phyloP scores from a whole-genome alignment of 148 eudicot genomes.

The Amaranthus palmeri region DNA sequence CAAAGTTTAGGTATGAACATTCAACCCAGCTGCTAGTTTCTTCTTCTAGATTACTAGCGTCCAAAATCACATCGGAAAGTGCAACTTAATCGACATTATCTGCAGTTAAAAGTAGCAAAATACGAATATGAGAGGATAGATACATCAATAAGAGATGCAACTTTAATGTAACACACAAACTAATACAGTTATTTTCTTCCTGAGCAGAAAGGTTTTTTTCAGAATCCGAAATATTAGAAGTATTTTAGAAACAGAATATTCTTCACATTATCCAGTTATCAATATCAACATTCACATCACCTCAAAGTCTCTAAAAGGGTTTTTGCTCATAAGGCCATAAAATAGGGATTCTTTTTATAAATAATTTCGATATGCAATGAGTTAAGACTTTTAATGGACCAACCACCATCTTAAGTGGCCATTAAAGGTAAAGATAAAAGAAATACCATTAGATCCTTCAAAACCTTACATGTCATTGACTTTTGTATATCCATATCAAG shows the following conservation, averaged over 20 bases:
- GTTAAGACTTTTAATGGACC: background rate
- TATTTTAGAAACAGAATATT: too few species aligned
- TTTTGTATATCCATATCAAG: conserved; percentile 7
- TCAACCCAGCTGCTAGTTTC: background rate
- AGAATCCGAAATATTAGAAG: background rate
- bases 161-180: background rate
- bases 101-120: conserved; percentile 1
- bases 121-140: background rate
- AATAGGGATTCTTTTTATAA: background rate
- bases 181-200: background rate
- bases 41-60: background rate
- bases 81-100: background rate
- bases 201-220: background rate
- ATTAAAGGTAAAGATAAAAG: background rate
- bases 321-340: background rate
- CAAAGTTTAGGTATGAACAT: background rate
- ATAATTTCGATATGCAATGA: background rate
- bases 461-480: background rate
- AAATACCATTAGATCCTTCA: conserved; percentile 7
- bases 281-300: background rate
- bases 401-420: background rate
- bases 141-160: background rate
- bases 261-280: background rate
- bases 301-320: too few species aligned
- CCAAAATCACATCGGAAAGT: background rate